Evolutionary conservation across 2,329 filamentous ascomycete genomes (phyloP).

Genomic region (Ophiocordyceps camponoti-floridani): DNA sequence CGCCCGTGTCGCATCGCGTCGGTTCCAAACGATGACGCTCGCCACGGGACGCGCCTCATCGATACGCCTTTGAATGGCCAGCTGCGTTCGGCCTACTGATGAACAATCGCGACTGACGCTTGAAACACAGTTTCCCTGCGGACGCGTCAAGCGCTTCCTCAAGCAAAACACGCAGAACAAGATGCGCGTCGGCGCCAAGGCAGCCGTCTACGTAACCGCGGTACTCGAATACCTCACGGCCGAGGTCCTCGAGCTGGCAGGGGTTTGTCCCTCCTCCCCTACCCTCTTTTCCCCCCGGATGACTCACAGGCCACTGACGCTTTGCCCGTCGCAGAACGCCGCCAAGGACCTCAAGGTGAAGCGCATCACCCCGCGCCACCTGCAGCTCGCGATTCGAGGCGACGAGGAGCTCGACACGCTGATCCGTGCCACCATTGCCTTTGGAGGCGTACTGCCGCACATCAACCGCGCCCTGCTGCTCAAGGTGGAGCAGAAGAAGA

Average conservation of each 20-base stretch:
- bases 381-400: conserved; percentile 94
- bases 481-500: conserved; percentile 97
- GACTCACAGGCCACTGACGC: neutral
- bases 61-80: too few species aligned
- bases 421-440: conserved; percentile 94
- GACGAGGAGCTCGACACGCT: conserved; percentile 97
- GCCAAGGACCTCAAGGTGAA: conserved; percentile 99
- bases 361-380: conserved; percentile 94
- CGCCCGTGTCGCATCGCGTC: too few species aligned
- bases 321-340: conserved; percentile 52
- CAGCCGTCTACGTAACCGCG: conserved; percentile 92
- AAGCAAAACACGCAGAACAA: conserved; percentile 99
- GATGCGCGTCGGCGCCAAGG: conserved; percentile 98
- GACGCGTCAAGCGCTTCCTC: conserved; percentile 98
- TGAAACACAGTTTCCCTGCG: conserved; percentile 70
- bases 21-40: neutral
- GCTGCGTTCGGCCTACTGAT: too few species aligned
- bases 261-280: conserved; percentile 34
- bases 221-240: conserved; percentile 96
- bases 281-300: neutral
- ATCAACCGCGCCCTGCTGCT: conserved; percentile 94
- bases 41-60: neutral
- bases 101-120: too few species aligned
- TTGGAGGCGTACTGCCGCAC: conserved; percentile 93
- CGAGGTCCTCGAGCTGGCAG: conserved; percentile 93